phyloP scores from a whole-genome alignment of 2,329 filamentous ascomycete genomes.

The Epichloe glyceriae region DNA sequence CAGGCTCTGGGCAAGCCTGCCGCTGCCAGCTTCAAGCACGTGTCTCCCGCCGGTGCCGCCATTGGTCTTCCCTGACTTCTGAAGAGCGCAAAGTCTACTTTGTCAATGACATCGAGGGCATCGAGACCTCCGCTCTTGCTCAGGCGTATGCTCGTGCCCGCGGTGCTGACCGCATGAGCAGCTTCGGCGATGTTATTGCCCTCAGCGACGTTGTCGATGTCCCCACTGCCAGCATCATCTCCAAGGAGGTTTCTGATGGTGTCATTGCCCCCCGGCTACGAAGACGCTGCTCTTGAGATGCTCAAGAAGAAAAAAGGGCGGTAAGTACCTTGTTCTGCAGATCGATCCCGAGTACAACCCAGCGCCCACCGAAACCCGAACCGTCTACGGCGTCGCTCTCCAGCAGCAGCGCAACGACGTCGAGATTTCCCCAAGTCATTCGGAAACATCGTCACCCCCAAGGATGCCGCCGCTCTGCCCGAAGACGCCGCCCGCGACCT shows the following conservation, averaged over 20 bases:
- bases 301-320: slow-evolving; percentile 98
- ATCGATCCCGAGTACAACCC: slow-evolving; percentile 84
- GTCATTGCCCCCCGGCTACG: slow-evolving; percentile 81
- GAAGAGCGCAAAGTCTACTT: slow-evolving; percentile 97
- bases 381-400: slow-evolving; percentile 80
- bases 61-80: slow-evolving; percentile 74
- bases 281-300: slow-evolving; percentile 74
- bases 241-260: slow-evolving; percentile 93
- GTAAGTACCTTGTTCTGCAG: slow-evolving; percentile 89
- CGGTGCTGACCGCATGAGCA: slow-evolving; percentile 96
- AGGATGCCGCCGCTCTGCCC: slow-evolving; percentile 58
- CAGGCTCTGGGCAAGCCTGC: slow-evolving; percentile 76
- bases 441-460: slow-evolving; percentile 72
- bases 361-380: slow-evolving; percentile 67
- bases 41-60: slow-evolving; percentile 89
- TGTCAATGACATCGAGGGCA: slow-evolving; percentile 84
- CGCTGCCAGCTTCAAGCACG: slow-evolving; percentile 97
- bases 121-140: slow-evolving; percentile 74
- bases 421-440: slow-evolving; percentile 79
- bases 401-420: slow-evolving; percentile 89
- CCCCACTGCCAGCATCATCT: slow-evolving; percentile 93
- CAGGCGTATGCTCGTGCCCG: slow-evolving; percentile 93
- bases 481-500: slow-evolving; percentile 78
- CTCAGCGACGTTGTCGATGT: slow-evolving; percentile 84
- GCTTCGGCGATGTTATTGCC: slow-evolving; percentile 93